Base-by-base conservation (phyloP, 228 moss, liverwort and hornwort species). In the Sphagnum magellanicum region DNA sequence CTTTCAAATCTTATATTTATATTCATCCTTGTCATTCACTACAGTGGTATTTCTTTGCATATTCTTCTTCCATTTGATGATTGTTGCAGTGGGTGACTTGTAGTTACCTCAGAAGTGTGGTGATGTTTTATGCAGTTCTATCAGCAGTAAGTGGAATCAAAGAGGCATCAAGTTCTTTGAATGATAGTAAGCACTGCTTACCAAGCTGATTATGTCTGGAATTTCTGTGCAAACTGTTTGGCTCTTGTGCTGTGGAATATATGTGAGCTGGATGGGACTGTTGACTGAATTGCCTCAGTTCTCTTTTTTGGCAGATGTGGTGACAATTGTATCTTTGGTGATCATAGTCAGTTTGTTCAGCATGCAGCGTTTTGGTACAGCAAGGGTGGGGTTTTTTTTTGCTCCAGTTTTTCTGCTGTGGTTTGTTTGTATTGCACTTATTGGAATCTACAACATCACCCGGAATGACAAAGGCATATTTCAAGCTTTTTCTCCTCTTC, bases 61-160 rank as follows among this genome's bases (percentile, higher is more conserved):
- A 32, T 32, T 32, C 32, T 32, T 32, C 32, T 2, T 32, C 3
- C 32, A 32, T 32, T 32, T 32, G 32, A 9, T 32, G 32, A 58
- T 58, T 58, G 14, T 9, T 14, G 14, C 58, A 58, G 4, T 58
- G 58, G 47, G 47, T 64, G 47, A 51, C 51, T 66, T 52, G 48
- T 10, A 17, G 48, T 9, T 63, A 6, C 61, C 53, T 63, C 15
- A 48, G 49, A n/a, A 65, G 75, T 78, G 72, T 32, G 32, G 75
- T 70, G 76, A 61, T 76, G 62, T 53, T 66, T 65, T 73, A 4
- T 78, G 78, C 93, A 96, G 96, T 96, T 77, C 74, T 92, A 71
- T 96, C 96, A 63, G 92, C 96, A 47, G 93, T 96, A 10, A 84
- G 63, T 79, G 96, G 96, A 67, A 84, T 96, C n/a, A 86, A 84